Percentiles rank a stretch among this genome's conserved stretches.
These are phyloP conservation scores for Hibiscus mutabilis DNA, from an alignment of 345 rosid species.

Conservation along the genomic window DNA sequence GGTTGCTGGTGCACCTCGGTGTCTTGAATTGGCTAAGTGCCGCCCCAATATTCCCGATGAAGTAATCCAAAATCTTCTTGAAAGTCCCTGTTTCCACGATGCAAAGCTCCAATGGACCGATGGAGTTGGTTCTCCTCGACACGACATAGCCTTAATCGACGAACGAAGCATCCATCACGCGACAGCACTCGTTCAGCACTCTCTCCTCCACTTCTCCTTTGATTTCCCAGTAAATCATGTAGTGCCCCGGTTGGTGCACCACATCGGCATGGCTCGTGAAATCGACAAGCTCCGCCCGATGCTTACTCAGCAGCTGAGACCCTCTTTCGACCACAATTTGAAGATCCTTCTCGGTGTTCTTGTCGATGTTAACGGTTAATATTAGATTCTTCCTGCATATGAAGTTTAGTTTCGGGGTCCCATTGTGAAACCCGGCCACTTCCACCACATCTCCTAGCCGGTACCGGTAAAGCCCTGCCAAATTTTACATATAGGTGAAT, in stretches of 20 bases:
- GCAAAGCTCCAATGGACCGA: conserved; percentile 83
- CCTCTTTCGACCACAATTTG: conserved; percentile 76
- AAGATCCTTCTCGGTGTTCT: conserved; percentile 90
- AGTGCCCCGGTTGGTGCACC: conserved; percentile 61
- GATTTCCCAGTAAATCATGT: conserved; percentile 87
- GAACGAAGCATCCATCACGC: conserved; percentile 69
- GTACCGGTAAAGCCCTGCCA: conserved; percentile 68
- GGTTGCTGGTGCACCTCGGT: conserved; percentile 79
- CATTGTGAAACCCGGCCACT: conserved; percentile 67
- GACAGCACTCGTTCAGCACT: conserved; percentile 61
- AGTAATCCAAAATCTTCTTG: conserved; percentile 63
- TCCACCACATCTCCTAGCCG: conserved; percentile 88
- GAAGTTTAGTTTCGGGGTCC: conserved; percentile 80
- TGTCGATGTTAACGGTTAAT: conserved; percentile 79
- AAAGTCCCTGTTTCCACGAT: conserved; percentile 70
- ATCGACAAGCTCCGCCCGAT: conserved; percentile 65
- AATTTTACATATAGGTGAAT: not conserved
- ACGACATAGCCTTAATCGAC: conserved; percentile 79
- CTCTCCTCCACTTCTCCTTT: conserved; percentile 66
- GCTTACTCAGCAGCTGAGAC: conserved; percentile 38
- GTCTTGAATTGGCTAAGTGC: conserved; percentile 92
- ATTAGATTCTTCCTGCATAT: conserved; percentile 83
- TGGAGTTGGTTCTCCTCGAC: conserved; percentile 62
- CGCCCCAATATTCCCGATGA: conserved; percentile 65
- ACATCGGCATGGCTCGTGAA: conserved; percentile 80